Percentiles rank a stretch among this genome's conserved stretches.
Evolutionary conservation across 2,329 filamentous ascomycete species (phyloP).

Genomic region (Fusarium beomiforme): DNA sequence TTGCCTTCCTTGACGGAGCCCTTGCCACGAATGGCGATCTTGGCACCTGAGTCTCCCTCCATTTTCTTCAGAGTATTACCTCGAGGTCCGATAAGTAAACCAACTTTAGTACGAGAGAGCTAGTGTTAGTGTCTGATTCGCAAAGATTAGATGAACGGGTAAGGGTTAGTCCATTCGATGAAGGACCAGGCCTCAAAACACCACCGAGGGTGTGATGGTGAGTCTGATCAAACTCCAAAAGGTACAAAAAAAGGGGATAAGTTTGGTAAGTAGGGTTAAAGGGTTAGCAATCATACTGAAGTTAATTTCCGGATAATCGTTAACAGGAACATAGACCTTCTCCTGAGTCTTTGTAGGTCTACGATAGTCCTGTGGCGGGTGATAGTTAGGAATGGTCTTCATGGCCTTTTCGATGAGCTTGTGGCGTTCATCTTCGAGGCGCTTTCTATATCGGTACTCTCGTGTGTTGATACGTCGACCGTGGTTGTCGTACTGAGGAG

Average conservation of each 20-base stretch:
- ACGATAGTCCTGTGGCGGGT: conserved; percentile 97
- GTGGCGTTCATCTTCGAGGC: conserved; percentile 97
- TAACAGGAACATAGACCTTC: conserved; percentile 99
- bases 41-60: conserved; percentile 96
- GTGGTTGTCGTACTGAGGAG: conserved; percentile 99
- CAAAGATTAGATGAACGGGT: conserved; percentile 49
- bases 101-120: conserved; percentile 91
- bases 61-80: conserved; percentile 99
- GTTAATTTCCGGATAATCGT: conserved; percentile 99
- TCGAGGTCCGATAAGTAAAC: conserved; percentile 99
- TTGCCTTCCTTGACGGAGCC: conserved; percentile 99
- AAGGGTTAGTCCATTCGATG: conserved; percentile 46
- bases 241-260: conserved; percentile 50
- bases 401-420: conserved; percentile 99
- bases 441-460: conserved; percentile 98
- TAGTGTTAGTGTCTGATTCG: conserved; percentile 84
- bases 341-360: conserved; percentile 99
- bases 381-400: conserved; percentile 99
- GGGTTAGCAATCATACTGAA: conserved; percentile 99
- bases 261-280: conserved; percentile 76
- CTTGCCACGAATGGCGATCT: conserved; percentile 99
- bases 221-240: conserved; percentile 59
- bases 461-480: conserved; percentile 99
- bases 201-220: conserved; percentile 46
- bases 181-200: conserved; percentile 48